Base-by-base conservation (phyloP, 768 basidiomycete genomes). In the Pleurotus cornucopiae region DNA sequence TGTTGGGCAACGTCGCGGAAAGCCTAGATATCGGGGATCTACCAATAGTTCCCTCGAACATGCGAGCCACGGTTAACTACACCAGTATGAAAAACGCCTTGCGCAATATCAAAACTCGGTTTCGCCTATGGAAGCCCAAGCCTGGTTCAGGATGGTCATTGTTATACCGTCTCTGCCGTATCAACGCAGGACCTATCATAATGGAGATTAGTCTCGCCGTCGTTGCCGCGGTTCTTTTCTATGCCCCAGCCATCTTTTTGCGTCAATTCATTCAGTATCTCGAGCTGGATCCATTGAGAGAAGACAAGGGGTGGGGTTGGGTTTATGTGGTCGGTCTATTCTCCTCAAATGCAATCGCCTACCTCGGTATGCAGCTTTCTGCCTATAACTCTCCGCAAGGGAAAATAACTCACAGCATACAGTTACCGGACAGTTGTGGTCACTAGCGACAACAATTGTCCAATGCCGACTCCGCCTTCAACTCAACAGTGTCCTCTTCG, bases 21-120 rank as follows among this genome's bases (percentile, higher is more conserved):
- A 86, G 81, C 57, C 79, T 96, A 46, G 90, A 96, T 61, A 91
- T 93, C 18, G 91, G 85, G 58, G 93, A 97, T 66, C 74, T 97
- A 26, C 94, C 94, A 4, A 84, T 95, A 54, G 80, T 94, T 6
- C 82, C 89, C 0, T 82, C 77, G 0, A 68, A 80, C 62, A 86
- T 93, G 83, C 89, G 94, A 26, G 76, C 80, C 0, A 76, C 84
- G 4, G 67, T 69, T 62, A 80, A 89, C 55, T 92, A 84, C 61
- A 60, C 80, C n/a, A 64, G 62, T 20, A 91, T 93, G 88, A 83
- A 80, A 56, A 68, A 64, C 4, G 79, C 80, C 1, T 73, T 85
- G 67, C 79, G 75, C 11, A 48, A 16, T 14, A 30, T 57, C 18
- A 71, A 71, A 2, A 67, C 83, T 57, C 76, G 74, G 49, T 73